Percentiles rank a stretch among this genome's conserved stretches.
These are phyloP conservation scores for Mycena olivaceomarginata DNA, from an alignment of 768 basidiomycete genomes.

Conservation along the genomic window DNA sequence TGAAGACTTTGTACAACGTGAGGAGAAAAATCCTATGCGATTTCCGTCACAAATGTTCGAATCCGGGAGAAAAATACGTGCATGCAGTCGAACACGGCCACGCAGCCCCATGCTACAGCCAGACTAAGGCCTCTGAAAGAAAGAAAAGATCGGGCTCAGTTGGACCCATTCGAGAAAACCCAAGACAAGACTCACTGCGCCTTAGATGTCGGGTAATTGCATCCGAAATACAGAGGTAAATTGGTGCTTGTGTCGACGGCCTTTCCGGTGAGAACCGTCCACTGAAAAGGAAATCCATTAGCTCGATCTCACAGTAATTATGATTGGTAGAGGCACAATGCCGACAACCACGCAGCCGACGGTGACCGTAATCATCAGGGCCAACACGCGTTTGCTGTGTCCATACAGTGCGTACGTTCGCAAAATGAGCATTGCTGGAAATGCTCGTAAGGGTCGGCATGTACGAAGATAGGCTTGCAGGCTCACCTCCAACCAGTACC, in stretches of 20 bases:
- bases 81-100: slow-evolving; percentile 24
- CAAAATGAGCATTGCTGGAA: slow-evolving; percentile 18
- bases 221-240: too few species aligned
- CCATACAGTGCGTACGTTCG: slow-evolving; percentile 34
- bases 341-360: neutral
- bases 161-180: neutral
- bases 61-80: too few species aligned
- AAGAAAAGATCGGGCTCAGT: neutral
- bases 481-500: neutral
- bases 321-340: slow-evolving; percentile 5
- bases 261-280: too few species aligned
- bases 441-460: neutral
- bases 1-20: slow-evolving; percentile 3
- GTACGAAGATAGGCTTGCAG: neutral
- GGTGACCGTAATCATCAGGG: neutral
- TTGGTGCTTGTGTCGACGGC: too few species aligned
- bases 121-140: neutral
- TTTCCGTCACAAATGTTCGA: too few species aligned
- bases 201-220: too few species aligned
- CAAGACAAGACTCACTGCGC: too few species aligned
- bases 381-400: slow-evolving; percentile 19
- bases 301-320: too few species aligned
- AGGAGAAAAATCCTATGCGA: slow-evolving; percentile 7
- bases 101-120: neutral
- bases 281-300: too few species aligned